A percentile compares a stretch with the other conserved stretches of the same genome.
Evolutionary conservation across 768 basidiomycete species (phyloP).

Genomic region (Rhizopogon salebrosus): DNA sequence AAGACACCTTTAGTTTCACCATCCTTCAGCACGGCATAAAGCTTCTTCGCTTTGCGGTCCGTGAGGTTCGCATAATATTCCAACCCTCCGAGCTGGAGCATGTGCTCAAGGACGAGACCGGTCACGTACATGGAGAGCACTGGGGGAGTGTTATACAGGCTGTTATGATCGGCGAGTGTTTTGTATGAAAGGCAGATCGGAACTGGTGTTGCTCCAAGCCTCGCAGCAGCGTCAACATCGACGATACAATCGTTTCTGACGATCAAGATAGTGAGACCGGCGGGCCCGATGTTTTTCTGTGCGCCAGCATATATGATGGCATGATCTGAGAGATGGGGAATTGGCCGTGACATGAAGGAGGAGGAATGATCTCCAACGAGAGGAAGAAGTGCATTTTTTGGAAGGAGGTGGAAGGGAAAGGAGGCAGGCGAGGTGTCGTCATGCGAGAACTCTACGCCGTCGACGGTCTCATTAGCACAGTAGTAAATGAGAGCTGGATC

Average conservation of each 20-base stretch:
- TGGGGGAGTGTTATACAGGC: slow-evolving; percentile 90
- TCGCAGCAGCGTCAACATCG: slow-evolving; percentile 75
- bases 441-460: slow-evolving; percentile 83
- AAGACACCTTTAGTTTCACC: slow-evolving; percentile 71
- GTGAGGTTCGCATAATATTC: slow-evolving; percentile 62
- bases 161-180: slow-evolving; percentile 66
- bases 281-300: slow-evolving; percentile 96
- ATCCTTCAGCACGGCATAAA: slow-evolving; percentile 69
- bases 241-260: slow-evolving; percentile 93
- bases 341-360: slow-evolving; percentile 93
- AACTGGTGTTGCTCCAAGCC: slow-evolving; percentile 66
- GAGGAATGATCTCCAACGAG: slow-evolving; percentile 95
- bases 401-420: slow-evolving; percentile 81
- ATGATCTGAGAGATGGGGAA: slow-evolving; percentile 82
- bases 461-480: slow-evolving; percentile 99
- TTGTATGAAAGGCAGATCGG: slow-evolving; percentile 83
- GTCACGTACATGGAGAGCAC: slow-evolving; percentile 89
- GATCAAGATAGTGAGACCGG: slow-evolving; percentile 89
- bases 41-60: slow-evolving; percentile 63
- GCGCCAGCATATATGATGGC: slow-evolving; percentile 95
- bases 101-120: slow-evolving; percentile 75
- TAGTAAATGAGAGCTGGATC: slow-evolving; percentile 91
- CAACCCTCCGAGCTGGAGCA: slow-evolving; percentile 61
- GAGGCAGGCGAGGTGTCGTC: slow-evolving; percentile 48
- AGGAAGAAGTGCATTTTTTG: slow-evolving; percentile 54